Evolutionary conservation across 177 flowering plant genomes (phyloP).

Genomic region (Vitis hybrid): DNA sequence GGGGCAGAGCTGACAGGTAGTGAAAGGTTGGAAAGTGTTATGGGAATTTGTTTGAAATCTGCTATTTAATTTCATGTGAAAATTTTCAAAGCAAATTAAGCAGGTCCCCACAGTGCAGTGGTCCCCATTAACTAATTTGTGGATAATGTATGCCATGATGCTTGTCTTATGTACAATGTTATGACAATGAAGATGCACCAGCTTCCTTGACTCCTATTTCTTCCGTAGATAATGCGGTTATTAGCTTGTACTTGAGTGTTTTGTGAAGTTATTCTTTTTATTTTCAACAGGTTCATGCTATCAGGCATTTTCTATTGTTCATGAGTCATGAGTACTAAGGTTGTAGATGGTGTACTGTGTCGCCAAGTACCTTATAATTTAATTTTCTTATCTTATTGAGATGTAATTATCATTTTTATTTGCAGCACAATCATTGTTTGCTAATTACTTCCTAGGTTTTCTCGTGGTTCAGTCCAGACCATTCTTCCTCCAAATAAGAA

Average conservation of each 20-base stretch:
- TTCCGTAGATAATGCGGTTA: background rate
- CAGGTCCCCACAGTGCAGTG: background rate
- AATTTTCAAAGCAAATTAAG: background rate
- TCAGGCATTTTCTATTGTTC: background rate
- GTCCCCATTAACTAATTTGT: background rate
- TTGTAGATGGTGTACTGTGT: background rate
- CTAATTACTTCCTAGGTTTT: slow-evolving; percentile 56
- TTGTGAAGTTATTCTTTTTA: background rate
- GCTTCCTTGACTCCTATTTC: too few relatives aligned
- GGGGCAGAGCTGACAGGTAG: too few relatives aligned
- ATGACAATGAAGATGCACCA: too few relatives aligned
- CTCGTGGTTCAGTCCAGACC: slow-evolving; percentile 84
- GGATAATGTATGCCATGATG: background rate
- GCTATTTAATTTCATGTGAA: too few relatives aligned
- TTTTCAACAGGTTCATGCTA: background rate
- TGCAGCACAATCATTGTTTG: background rate
- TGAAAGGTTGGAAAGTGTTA: too few relatives aligned
- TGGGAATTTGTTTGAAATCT: too few relatives aligned
- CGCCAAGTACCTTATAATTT: background rate
- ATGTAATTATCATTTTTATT: too few relatives aligned
- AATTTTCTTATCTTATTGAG: too few relatives aligned
- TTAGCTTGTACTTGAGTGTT: background rate
- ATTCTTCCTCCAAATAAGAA: slow-evolving; percentile 73
- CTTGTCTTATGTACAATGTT: background rate
- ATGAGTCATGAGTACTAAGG: background rate